Evolutionary conservation across 2,329 filamentous ascomycete species (phyloP), one percentile per base, ranked within the genome.

Genomic region (Colletotrichum eleusines): DNA sequence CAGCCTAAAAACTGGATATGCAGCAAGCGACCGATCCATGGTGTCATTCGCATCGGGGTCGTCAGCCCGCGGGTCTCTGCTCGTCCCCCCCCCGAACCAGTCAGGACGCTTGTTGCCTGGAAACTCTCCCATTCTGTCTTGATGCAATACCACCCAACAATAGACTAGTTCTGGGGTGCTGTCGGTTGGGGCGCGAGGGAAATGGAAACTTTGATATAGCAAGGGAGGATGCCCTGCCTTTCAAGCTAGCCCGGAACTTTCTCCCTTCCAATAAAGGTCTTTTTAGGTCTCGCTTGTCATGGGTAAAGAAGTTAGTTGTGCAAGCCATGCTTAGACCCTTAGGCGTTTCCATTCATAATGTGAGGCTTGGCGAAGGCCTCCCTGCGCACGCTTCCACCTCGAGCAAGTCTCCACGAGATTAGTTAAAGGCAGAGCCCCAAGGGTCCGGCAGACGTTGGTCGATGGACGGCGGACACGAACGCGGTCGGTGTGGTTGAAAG

Each of bases 331-430:
- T 68, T 23, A 0, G 58, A 44, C 42, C 8, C 42, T 44, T 42
- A 14, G 26, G 58, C 33, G 9, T 23, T 20, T 40, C 40, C 33
- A 40, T 28, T 46, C 20, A 63, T 67, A 35, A 35, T 23, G 57
- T 38, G 35, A 20, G 42, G 44, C 48, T 46, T 57, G 50, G 50
- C 50, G 61, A 48, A 40, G 64, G 38, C 14, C 33, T 71, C 69
- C 69, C 69, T 71, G 64, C 63, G 58, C 64, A 69, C 69, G 53
- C 57, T 66, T 69, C 20, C 61, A 48, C 33, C 53, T 50, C 12
- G 23, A 40, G 44, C 58, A 38, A 50, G n/a, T 46, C 11, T 18
- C 46, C n/a, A 28, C 16, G 12, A 40, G 4, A 26, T 38, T 16
- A 16, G 55, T n/a, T 3, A 62, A 35, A 50, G 20, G 35, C 23